Evolutionary conservation across 1,284 basidiomycete genomes (phyloP), one percentile per base, ranked within the genome.

Genomic region (Athelia psychrophila): DNA sequence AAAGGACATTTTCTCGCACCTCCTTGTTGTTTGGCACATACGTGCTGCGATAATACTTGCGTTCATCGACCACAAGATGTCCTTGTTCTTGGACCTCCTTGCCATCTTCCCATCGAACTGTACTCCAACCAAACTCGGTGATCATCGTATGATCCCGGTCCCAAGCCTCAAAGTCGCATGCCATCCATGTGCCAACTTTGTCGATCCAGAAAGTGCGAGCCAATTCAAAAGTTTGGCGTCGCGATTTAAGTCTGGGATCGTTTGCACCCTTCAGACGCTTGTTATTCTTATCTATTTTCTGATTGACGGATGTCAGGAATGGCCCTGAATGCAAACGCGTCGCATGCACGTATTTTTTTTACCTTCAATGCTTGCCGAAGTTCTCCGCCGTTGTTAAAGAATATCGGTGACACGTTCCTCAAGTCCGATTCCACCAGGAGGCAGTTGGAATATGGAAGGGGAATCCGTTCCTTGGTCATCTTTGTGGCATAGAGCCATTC

Each of bases 101-200:
- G 2, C 72, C 79, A 38, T 76, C 71, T 47, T 79, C 73, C 83
- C 84, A 91, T 12, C 69, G 73, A 19, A 83, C 57, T 15, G 72
- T 62, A 57, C 81, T 80, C 75, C 80, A 91, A n/a, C 89, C 89
- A 58, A 89, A 84, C 64, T 93, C 89, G 23, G 86, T 90, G 58
- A 91, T 72, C 20, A 42, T n/a, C 38, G 66, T 78, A 59, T 90
- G 86, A 32, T 91, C 86, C 51, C 71, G 70, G 62, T 92, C 90
- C 87, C 88, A 92, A 12, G 78, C 79, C 66, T 93, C 91, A 58
- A 93, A 86, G 65, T 93, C 90, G 48, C 91, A 68, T 13, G 89
- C 81, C 59, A 79, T 77, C 86, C 88, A 92, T 9, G 79, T 77
- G 30, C 86, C 88, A 32, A 66, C 72, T 59, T 81, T 80, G 50